Base-by-base conservation (phyloP, 2,329 filamentous ascomycete species). In the Bimuria novae-zelandiae region DNA sequence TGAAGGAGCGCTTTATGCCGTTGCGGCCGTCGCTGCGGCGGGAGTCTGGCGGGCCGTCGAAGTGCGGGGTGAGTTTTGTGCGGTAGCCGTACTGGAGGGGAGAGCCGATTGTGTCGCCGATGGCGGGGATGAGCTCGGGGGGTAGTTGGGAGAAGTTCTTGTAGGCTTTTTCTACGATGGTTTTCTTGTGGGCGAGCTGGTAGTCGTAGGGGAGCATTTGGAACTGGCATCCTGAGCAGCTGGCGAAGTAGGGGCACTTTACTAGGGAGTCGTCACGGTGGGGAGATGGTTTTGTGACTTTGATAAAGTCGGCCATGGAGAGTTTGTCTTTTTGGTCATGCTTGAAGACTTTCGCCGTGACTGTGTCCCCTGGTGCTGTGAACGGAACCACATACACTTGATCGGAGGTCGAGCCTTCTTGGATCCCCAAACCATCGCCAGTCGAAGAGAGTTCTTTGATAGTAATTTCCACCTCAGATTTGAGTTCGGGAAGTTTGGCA, bases 61-160 rank as follows among this genome's bases (percentile, higher is more conserved):
- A 99, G 75, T 99, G 94, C 23, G 94, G 94, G 16, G 94, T 99
- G 61, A 99, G 82, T 77, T 99, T 99, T 17, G 94, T 99, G 49
- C 94, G 86, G 79, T 99, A 99, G 51, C 88, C 89, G 74, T 95
- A 97, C 75, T 96, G 87, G 56, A 96, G 75, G 2, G 94, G 94
- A 36, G 90, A 96, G 42, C 89, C 89, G 65, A 97, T 92, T 7
- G 94, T 99, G 60, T 95, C 89, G 44, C 82, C 83, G 51, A 97
- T 83, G 2, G 82, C 69, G 1, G 94, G 94, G 1, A 97, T 80
- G 17, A 89, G 79, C 54, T 89, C 86, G 0, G 89, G 84, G 0
- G 89, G 81, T 6, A 99, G 80, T 55, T 90, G 85, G 12, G 92
- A 95, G 76, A 97, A 99, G 78, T 96, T 93, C 56, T 80, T 82